Evolutionary conservation across 2,329 filamentous ascomycete species (phyloP), one percentile per base, ranked within the genome.

Genomic region (Fusarium sp.): DNA sequence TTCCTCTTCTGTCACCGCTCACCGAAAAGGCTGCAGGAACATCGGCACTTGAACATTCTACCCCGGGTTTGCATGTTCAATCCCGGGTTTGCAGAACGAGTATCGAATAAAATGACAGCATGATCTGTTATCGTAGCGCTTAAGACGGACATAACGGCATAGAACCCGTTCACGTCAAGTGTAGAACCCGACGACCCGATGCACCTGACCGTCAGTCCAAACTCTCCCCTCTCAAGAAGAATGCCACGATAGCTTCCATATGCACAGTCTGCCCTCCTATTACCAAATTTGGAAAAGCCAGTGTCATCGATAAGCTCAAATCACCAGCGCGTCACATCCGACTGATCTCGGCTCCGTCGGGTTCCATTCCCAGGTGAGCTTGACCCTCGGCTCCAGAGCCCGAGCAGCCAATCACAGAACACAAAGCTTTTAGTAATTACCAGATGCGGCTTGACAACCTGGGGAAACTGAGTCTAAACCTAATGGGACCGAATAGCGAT

Each of bases 381-480:
- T 56, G 44, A 30, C 21, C 21, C 53, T 56, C 53, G 53, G 53
- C n/a, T 56, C 37, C 41, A 28, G 31, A 56, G 50, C 53, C 53
- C 53, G 53, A 56, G 30, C 18, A 5, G 16, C 53, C 43, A 56
- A 56, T 50, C 23, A n/a, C 23, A 19, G 34, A n/a, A 8, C 8
- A 19, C 10, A 13, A 21, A 23, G 7, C 7, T 21, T 13, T 37
- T 18, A n/a, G 48, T 50, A 28, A 56, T 59, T 56, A 19, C 57
- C 57, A 19, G 31, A 55, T 59, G 57, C 50, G 50, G 57, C 50
- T 31, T 26, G n/a, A 18, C 7, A 45, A n/a, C 25, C 50, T 59
- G 42, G 41, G 42, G 31, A 31, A 56, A 21, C 30, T 6, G 50
- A 58, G 46, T 43, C 55, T 58, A 58, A 58, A 14, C 55, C 45